Conservation (phyloP, 2,329 filamentous ascomycete species). For the Raffaelea deltoideospora region DNA sequence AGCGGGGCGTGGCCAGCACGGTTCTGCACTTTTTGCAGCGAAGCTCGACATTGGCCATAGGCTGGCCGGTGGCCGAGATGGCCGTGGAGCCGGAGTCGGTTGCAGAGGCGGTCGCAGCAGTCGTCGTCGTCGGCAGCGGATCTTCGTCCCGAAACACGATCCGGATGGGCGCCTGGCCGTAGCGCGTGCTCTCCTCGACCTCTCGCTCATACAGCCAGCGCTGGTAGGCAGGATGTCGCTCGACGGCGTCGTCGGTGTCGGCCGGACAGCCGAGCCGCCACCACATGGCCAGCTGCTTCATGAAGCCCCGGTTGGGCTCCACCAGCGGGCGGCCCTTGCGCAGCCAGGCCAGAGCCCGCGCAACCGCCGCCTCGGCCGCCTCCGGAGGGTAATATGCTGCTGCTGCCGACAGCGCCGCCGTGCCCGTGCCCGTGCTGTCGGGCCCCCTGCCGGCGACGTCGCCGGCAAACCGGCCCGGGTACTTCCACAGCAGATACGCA, state of each 20-base stretch:
- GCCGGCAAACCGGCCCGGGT: constrained; percentile 36
- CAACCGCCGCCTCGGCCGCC: constrained; percentile 31
- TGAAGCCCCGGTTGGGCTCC: constrained; percentile 85
- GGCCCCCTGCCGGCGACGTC: constrained; percentile 31
- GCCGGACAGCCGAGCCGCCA: constrained; percentile 71
- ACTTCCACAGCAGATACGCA: constrained; percentile 67
- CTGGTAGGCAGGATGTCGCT: constrained; percentile 62
- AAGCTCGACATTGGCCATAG: constrained; percentile 37
- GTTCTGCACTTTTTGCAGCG: constrained; percentile 85
- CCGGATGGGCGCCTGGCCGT: constrained; percentile 65
- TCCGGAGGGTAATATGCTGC: too few species aligned
- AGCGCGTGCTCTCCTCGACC: constrained; percentile 44
- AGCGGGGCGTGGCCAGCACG: constrained; percentile 38
- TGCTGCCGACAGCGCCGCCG: constrained; percentile 58
- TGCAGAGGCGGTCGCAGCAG: constrained; percentile 10
- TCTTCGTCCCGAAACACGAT: constrained; percentile 70
- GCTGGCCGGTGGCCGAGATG: not conserved
- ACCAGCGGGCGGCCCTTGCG: constrained; percentile 58
- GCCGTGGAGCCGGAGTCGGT: not conserved
- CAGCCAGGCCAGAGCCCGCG: constrained; percentile 52
- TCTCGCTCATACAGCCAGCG: constrained; percentile 46
- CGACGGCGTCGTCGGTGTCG: constrained; percentile 34
- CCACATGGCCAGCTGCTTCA: constrained; percentile 75
- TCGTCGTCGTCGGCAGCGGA: too few species aligned
- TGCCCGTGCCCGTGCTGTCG: constrained; percentile 52